Base-by-base conservation (phyloP, 2,329 filamentous ascomycete genomes). In the Pseudogymnoascus sp. region DNA sequence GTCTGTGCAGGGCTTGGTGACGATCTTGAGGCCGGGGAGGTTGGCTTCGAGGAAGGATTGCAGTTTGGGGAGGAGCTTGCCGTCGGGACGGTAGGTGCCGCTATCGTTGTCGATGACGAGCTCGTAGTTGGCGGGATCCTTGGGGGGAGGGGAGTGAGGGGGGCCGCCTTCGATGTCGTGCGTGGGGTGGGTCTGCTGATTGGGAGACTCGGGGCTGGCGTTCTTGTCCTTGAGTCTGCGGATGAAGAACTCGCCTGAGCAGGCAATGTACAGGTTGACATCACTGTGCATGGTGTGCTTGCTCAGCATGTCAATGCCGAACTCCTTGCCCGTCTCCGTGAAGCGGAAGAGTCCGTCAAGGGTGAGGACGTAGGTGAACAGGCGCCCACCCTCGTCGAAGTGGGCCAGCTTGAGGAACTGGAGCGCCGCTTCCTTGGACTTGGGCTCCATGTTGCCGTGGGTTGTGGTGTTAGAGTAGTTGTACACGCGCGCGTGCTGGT, bases 221-320 rank as follows among this genome's bases (percentile, higher is more conserved):
- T 78, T 74, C 12, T 79, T 78, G 60, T 80, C 74, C 8, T 59
- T 36, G 27, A 90, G 79, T 2, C 88, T 83, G 12, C 91, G 84
- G 65, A 97, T 82, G 73, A 97, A 94, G 74, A 97, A 97, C 72
- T 97, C 93, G 42, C 93, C 93, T 0, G 89, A 91, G 72, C 87
- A 97, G 21, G 92, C 93, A 66, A 97, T 90, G 73, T 96, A 96
- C 1, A 90, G 88, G 36, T 87, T 89, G 1, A 96, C 92, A 73
- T 97, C 87, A 66, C 90, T 93, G 76, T 97, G 93, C 91, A 97
- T 96, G 40, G 91, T 96, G 74, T 97, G 93, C 73, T 97, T 97
- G 74, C 87, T 92, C 69, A 97, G 76, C 73, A 97, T 79, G 75
- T 97, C 93, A 69, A 97, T 91, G 60, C 92, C 91, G 64, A 97